These are phyloP conservation scores for Paecilomyces sp. DNA, from an alignment of 2,329 filamentous ascomycete species.

Conservation along the genomic window DNA sequence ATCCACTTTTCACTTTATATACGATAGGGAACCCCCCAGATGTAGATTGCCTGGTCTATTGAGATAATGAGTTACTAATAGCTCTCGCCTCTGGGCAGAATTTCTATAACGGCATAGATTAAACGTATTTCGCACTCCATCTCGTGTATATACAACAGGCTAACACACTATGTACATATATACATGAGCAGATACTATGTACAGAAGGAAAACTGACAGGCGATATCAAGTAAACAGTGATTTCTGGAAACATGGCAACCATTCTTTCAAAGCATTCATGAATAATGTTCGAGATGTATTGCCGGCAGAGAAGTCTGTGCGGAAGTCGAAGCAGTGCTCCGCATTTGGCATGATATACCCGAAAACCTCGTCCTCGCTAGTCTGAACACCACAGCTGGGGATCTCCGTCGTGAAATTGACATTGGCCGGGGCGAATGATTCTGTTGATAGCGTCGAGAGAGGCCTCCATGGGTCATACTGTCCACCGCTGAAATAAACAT, in stretches of 20 bases:
- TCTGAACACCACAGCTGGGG: constrained; percentile 36
- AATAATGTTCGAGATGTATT: constrained; percentile 31
- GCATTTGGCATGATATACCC: constrained; percentile 40
- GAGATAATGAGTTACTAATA: too few species aligned
- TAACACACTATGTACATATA: not conserved
- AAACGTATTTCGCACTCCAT: too few species aligned
- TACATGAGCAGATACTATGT: not conserved
- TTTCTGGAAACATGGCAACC: constrained; percentile 38
- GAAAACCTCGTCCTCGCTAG: constrained; percentile 35
- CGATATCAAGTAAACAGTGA: too few species aligned
- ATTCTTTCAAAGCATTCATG: constrained; percentile 35
- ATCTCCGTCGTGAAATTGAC: constrained; percentile 32
- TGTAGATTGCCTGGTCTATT: too few species aligned
- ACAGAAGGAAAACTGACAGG: not conserved
- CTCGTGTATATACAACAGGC: not conserved
- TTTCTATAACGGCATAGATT: too few species aligned
- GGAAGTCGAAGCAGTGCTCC: constrained; percentile 45
- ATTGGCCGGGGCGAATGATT: constrained; percentile 33
- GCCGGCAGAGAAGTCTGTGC: constrained; percentile 22
- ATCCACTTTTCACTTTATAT: too few species aligned
- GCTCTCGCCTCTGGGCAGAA: too few species aligned
- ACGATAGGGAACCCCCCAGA: too few species aligned
- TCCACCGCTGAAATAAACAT: constrained; percentile 44
- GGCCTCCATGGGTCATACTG: constrained; percentile 49
- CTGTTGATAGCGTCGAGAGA: constrained; percentile 36